Evolutionary conservation across 345 rosid species (phyloP).

Genomic region (Dovyalis caffra): DNA sequence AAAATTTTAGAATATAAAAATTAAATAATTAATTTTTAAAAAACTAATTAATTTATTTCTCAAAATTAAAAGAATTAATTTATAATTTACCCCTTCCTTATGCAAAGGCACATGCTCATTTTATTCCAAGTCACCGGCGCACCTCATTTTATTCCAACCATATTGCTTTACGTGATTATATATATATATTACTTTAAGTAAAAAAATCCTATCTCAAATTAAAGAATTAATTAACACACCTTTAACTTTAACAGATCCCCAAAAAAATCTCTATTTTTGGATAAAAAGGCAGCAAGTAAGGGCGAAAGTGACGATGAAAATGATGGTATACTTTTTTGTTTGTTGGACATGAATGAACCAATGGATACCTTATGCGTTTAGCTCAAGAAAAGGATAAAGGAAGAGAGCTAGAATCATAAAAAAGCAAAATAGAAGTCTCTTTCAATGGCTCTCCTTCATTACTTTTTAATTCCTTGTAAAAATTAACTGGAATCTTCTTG

Average conservation of each 20-base stretch:
- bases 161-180: too few relatives aligned
- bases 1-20: too few relatives aligned
- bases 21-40: too few relatives aligned
- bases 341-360: neutral
- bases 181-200: neutral
- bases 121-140: too few relatives aligned
- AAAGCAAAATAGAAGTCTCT: neutral
- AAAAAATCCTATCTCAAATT: neutral
- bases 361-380: neutral
- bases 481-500: conserved; percentile 8
- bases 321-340: neutral
- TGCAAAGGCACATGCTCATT: too few relatives aligned
- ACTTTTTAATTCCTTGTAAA: neutral
- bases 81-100: too few relatives aligned
- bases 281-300: neutral
- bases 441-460: neutral
- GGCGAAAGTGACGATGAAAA: neutral
- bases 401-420: neutral
- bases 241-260: neutral
- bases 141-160: too few relatives aligned
- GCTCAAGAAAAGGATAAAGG: conserved; percentile 6
- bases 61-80: too few relatives aligned
- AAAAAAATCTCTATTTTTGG: neutral
- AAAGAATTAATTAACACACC: neutral
- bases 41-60: too few relatives aligned